phyloP scores from a whole-genome alignment of 257 asterid species.

The Solanum verrucosum region DNA sequence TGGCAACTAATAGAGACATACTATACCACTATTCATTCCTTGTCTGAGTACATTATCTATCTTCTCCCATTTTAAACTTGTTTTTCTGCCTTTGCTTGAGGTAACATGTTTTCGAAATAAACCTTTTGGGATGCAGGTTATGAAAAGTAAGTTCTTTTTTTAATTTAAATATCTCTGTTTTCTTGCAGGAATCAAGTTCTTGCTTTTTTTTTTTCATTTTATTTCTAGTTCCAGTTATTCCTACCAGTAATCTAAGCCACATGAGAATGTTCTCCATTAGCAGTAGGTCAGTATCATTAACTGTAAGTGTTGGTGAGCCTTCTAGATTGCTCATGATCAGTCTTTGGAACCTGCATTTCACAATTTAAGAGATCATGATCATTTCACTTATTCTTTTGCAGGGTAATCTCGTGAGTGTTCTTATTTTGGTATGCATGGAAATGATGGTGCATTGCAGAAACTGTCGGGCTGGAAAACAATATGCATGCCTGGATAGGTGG shows the following conservation, averaged over 20 bases:
- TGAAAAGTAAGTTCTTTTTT: neutral
- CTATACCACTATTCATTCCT: neutral
- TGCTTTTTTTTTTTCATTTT: neutral
- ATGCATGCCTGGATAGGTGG: neutral
- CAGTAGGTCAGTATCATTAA: neutral
- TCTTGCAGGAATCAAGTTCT: neutral
- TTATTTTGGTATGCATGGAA: neutral
- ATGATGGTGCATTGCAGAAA: neutral
- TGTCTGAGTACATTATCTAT: neutral
- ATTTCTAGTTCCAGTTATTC: neutral
- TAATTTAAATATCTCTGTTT: neutral
- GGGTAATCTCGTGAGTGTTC: neutral
- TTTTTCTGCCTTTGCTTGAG: neutral
- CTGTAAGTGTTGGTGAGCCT: neutral
- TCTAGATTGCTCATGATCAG: neutral
- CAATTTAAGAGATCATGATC: neutral
- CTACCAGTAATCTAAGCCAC: neutral
- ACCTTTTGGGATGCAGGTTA: neutral
- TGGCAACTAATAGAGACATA: neutral
- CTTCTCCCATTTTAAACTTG: neutral
- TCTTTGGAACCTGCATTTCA: neutral
- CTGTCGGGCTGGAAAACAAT: neutral
- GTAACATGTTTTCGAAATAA: neutral
- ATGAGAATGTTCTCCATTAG: neutral
- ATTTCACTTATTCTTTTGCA: neutral